A percentile compares a stretch with the other conserved stretches of the same genome.
phyloP scores from a whole-genome alignment of 352 stramenopile species.

The Globisporangium megalacanthum region DNA sequence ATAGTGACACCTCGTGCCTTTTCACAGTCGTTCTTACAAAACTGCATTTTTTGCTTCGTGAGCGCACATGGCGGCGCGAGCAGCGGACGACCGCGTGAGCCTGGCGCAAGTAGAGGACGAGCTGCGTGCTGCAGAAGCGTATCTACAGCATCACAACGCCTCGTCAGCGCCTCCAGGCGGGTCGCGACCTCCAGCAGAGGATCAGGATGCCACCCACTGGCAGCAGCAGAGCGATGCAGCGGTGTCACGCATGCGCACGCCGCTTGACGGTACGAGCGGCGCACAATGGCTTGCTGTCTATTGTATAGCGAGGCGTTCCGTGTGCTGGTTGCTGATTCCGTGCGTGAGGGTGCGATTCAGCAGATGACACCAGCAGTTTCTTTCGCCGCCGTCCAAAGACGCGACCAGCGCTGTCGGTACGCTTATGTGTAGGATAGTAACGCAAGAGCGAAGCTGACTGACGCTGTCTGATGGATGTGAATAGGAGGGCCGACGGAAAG shows the following conservation, averaged over 20 bases:
- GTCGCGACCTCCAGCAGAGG: neutral
- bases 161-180: neutral
- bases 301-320: neutral
- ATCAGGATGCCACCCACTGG: no score
- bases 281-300: no score
- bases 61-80: slow-evolving; percentile 2
- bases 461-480: neutral
- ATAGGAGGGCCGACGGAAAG: slow-evolving; percentile 49
- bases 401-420: slow-evolving; percentile 33
- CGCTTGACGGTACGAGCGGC: neutral
- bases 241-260: neutral
- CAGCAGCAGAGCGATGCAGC: neutral
- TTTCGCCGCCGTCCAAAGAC: slow-evolving; percentile 26
- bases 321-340: no score
- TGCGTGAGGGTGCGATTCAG: no score
- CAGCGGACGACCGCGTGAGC: slow-evolving; percentile 21
- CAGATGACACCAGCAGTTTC: slow-evolving; percentile 9
- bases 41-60: neutral
- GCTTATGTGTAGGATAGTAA: neutral
- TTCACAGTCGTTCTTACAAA: neutral
- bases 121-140: slow-evolving; percentile 52
- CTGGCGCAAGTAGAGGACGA: slow-evolving; percentile 65
- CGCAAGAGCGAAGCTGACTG: no score
- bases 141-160: slow-evolving; percentile 26
- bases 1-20: neutral